phyloP scores from a whole-genome alignment of 2,329 filamentous ascomycete genomes.

The Lecanoromycetidae sp. region DNA sequence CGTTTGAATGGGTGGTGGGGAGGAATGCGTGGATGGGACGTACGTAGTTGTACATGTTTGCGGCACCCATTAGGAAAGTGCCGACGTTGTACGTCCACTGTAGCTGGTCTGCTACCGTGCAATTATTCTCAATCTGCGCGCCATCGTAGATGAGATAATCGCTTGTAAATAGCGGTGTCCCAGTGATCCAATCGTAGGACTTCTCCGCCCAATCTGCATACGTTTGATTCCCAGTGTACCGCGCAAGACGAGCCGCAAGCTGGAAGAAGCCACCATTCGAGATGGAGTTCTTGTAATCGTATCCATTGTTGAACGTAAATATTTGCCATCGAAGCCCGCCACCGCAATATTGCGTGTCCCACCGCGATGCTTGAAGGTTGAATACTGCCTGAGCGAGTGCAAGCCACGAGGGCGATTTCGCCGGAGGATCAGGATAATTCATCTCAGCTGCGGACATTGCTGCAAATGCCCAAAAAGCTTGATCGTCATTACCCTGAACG shows the following conservation, averaged over 20 bases:
- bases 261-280: conserved; percentile 77
- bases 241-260: conserved; percentile 61
- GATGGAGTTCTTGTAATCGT: conserved; percentile 72
- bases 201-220: conserved; percentile 52
- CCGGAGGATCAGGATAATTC: conserved; percentile 47
- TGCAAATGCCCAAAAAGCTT: conserved; percentile 58
- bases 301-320: conserved; percentile 61
- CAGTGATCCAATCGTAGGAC: conserved; percentile 50
- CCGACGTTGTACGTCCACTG: conserved; percentile 59
- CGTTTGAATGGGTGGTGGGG: no score
- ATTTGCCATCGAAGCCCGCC: conserved; percentile 78
- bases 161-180: conserved; percentile 39
- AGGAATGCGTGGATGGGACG: no score
- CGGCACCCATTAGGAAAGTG: conserved; percentile 46
- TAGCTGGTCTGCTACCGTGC: conserved; percentile 47
- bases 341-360: conserved; percentile 55
- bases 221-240: conserved; percentile 50
- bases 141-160: conserved; percentile 56
- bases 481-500: conserved; percentile 53
- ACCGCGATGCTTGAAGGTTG: conserved; percentile 56
- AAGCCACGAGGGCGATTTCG: conserved; percentile 29
- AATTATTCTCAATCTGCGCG: conserved; percentile 45
- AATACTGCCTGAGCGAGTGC: conserved; percentile 59
- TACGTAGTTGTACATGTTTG: conserved; percentile 56
- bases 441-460: conserved; percentile 56